Evolutionary conservation across 768 basidiomycete genomes (phyloP).

Genomic region (Hydnum rufescens): DNA sequence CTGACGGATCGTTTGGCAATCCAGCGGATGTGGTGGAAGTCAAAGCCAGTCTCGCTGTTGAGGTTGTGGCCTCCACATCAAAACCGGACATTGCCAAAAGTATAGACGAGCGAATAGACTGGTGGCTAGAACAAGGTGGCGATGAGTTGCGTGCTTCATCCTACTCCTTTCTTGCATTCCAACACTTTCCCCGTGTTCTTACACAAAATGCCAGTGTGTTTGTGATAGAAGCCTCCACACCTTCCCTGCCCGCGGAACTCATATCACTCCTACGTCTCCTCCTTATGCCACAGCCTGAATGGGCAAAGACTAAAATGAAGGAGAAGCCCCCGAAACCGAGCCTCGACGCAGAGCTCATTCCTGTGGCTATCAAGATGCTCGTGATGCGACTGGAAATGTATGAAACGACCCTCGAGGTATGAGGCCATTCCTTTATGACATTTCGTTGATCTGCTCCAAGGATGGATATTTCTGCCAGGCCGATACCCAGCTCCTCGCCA

Average conservation of each 20-base stretch:
- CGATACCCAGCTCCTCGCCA: slow-evolving; percentile 14
- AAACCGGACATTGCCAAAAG: background rate
- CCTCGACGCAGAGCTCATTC: slow-evolving; percentile 28
- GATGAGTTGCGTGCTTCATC: slow-evolving; percentile 36
- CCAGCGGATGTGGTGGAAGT: slow-evolving; percentile 67
- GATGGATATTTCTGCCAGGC: background rate
- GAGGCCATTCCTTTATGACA: slow-evolving; percentile 13
- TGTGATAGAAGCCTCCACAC: slow-evolving; percentile 25
- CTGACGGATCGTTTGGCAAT: slow-evolving; percentile 31
- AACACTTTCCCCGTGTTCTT: background rate
- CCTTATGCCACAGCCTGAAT: slow-evolving; percentile 33
- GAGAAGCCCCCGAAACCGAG: slow-evolving; percentile 59
- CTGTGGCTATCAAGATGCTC: slow-evolving; percentile 30
- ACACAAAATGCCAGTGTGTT: too few species aligned
- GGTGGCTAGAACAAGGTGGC: slow-evolving; percentile 80
- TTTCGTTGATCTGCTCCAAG: slow-evolving; percentile 5
- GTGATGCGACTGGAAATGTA: slow-evolving; percentile 34
- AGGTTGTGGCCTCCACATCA: background rate
- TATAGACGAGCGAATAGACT: slow-evolving; percentile 51
- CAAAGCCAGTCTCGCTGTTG: slow-evolving; percentile 46
- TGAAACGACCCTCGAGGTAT: slow-evolving; percentile 36
- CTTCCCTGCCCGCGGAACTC: slow-evolving; percentile 29
- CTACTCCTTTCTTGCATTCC: background rate
- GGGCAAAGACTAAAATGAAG: slow-evolving; percentile 37
- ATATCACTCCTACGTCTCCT: slow-evolving; percentile 49